Conservation (phyloP, 2,329 filamentous ascomycete species). For the Bipolaris zeicola region DNA sequence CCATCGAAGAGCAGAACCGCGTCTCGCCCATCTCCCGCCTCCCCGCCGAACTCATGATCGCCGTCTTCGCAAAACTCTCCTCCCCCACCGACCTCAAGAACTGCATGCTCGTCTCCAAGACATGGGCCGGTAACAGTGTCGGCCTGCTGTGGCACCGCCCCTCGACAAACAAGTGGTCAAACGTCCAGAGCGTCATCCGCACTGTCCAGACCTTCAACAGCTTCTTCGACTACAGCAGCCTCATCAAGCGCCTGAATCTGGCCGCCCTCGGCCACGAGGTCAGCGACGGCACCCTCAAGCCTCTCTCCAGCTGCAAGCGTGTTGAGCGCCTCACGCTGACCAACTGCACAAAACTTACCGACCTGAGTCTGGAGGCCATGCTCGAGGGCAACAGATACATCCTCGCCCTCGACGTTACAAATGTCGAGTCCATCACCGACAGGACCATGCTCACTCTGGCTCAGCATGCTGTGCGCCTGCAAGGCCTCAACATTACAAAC, state of each 20-base stretch:
- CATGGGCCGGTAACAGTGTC: conserved; percentile 91
- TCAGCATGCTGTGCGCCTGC: conserved; percentile 79
- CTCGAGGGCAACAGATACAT: conserved; percentile 79
- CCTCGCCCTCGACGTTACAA: conserved; percentile 88
- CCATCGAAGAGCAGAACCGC: conserved; percentile 68
- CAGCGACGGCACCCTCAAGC: conserved; percentile 86
- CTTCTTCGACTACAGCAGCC: conserved; percentile 86
- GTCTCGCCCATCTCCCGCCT: conserved; percentile 81
- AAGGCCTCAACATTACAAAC: conserved; percentile 90
- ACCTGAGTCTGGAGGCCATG: conserved; percentile 79
- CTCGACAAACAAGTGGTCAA: conserved; percentile 83
- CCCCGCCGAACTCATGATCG: conserved; percentile 92
- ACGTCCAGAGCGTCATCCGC: conserved; percentile 78
- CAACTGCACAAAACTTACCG: conserved; percentile 83
- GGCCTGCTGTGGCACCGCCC: conserved; percentile 95
- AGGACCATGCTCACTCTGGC: conserved; percentile 78
- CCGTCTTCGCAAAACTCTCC: conserved; percentile 84
- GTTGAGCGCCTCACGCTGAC: conserved; percentile 93
- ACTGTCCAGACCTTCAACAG: conserved; percentile 75
- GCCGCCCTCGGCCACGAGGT: conserved; percentile 76
- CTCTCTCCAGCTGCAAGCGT: conserved; percentile 82
- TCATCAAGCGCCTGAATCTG: conserved; percentile 91
- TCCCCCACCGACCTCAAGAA: conserved; percentile 77
- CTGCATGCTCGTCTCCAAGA: conserved; percentile 92
- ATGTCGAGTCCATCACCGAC: conserved; percentile 79